Conservation (phyloP, 805 yeast genomes). For the Saccharomycopsis babjevae region DNA sequence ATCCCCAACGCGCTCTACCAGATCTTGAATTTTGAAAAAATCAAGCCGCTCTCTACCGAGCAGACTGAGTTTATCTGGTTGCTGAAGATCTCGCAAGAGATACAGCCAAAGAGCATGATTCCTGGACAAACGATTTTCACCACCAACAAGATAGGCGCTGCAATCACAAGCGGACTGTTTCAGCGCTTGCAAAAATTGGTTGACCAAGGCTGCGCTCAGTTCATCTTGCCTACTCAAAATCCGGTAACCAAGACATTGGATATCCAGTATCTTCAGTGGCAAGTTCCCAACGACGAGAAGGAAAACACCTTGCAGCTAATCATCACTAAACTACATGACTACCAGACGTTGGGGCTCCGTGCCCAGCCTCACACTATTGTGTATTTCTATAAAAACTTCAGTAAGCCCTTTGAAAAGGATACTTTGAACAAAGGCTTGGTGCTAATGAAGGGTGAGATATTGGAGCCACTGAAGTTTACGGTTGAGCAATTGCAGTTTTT, state of each 20-base stretch:
- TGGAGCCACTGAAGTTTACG: constrained; percentile 2
- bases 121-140: not conserved
- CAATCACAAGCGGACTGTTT: constrained; percentile 4
- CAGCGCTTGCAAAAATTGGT: constrained; percentile 2
- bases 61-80: constrained; percentile 16
- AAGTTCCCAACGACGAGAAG: constrained; percentile 1
- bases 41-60: constrained; percentile 2
- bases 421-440: constrained; percentile 12
- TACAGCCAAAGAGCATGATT: not conserved
- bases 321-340: constrained; percentile 11
- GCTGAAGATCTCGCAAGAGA: constrained; percentile 1
- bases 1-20: constrained; percentile 2
- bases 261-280: constrained; percentile 17
- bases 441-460: constrained; percentile 17
- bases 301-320: constrained; percentile 6
- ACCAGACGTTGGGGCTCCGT: constrained; percentile 8
- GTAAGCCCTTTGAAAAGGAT: not conserved
- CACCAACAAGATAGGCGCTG: constrained; percentile 2
- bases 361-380: constrained; percentile 14
- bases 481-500: constrained; percentile 11
- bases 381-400: constrained; percentile 13
- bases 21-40: constrained; percentile 10
- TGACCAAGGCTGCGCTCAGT: constrained; percentile 4
- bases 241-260: constrained; percentile 12
- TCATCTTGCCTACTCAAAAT: constrained; percentile 13